These are phyloP conservation scores for Hapsidospora chrysogenum DNA, from an alignment of 495 filamentous ascomycete genomes.

Conservation along the genomic window DNA sequence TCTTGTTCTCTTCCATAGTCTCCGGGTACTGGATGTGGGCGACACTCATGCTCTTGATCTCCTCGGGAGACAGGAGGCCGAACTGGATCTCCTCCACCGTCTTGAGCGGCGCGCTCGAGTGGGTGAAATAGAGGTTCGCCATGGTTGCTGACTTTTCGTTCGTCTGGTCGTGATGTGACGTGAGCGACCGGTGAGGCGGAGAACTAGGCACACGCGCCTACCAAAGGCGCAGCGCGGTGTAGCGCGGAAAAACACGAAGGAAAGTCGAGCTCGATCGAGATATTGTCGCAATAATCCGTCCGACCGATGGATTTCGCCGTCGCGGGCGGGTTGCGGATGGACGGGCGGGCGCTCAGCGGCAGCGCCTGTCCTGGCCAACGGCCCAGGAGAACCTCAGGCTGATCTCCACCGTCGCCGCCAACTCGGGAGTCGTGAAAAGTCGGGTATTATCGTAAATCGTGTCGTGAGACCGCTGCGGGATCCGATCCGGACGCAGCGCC, in stretches of 20 bases:
- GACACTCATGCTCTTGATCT: slow-evolving; percentile 96
- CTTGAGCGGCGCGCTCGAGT: slow-evolving; percentile 89
- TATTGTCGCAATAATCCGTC: neutral
- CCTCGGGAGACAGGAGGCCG: slow-evolving; percentile 86
- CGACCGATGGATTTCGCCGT: neutral
- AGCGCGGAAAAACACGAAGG: neutral
- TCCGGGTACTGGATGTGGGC: slow-evolving; percentile 85
- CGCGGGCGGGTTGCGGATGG: neutral
- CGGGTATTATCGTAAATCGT: no score
- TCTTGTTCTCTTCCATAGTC: slow-evolving; percentile 92
- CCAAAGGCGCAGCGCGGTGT: neutral
- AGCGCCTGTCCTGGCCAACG: slow-evolving; percentile 3
- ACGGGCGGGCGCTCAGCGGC: neutral
- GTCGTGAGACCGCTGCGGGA: no score
- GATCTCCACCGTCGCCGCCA: slow-evolving; percentile 5
- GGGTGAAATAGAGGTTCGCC: slow-evolving; percentile 83
- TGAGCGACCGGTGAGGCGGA: slow-evolving; percentile 1
- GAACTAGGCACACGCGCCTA: slow-evolving; percentile 1
- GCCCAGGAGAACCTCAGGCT: slow-evolving; percentile 6
- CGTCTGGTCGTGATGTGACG: neutral
- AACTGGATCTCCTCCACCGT: slow-evolving; percentile 98
- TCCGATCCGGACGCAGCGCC: slow-evolving; percentile 11
- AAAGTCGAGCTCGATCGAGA: neutral
- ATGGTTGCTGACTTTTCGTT: slow-evolving; percentile 27
- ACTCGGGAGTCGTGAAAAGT: slow-evolving; percentile 1